Base-by-base conservation (phyloP, 2,329 filamentous ascomycete species). In the Pseudogymnoascus sp. region DNA sequence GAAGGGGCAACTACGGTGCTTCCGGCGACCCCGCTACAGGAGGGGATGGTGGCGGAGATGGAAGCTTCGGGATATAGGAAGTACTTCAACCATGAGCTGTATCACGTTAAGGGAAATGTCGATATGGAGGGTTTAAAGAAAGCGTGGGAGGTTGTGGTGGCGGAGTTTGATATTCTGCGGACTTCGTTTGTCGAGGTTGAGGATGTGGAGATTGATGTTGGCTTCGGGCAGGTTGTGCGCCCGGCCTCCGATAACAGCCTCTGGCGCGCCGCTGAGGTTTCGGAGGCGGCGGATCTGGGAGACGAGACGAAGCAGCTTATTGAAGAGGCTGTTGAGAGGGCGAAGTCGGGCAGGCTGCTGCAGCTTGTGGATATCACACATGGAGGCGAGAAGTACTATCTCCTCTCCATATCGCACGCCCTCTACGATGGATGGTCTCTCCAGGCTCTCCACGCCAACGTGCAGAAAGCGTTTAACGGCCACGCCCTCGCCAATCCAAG, bases 361-460 rank as follows among this genome's bases (percentile, higher is more conserved):
- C 82, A 84, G 60, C 67, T 87, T 0, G 72, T 71, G 0, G 73
- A 83, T 59, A 73, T 73, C 2, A 68, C 63, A 5, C 69, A 72
- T 1, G 73, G 63, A 2, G 66, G 62, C 12, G 69, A 67, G 36
- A 67, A 63, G 28, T 82, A 80, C 61, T 64, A 86, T 1, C 69
- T 86, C 4, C 71, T 97, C 1, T 92, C 90, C 0, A 85, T 96
- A 38, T 82, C 91, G 0, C 92, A 97, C 73, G 90, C 91, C 1
- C 78, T 96, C 18, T 97, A 97, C 66, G 92, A 97, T 69, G 92
- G 92, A 0, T 91, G 87, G 83, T 96, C 91, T 2, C 80, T 97
- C 11, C 77, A 79, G 3, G 75, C 95, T 14, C 73, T 97, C 1
- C 90, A 94, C 67, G 76, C 80, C 43, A 85, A 94, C 68, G 80